Base-by-base conservation (phyloP, 228 moss, liverwort and hornwort species). In the Sphagnum magellanicum region DNA sequence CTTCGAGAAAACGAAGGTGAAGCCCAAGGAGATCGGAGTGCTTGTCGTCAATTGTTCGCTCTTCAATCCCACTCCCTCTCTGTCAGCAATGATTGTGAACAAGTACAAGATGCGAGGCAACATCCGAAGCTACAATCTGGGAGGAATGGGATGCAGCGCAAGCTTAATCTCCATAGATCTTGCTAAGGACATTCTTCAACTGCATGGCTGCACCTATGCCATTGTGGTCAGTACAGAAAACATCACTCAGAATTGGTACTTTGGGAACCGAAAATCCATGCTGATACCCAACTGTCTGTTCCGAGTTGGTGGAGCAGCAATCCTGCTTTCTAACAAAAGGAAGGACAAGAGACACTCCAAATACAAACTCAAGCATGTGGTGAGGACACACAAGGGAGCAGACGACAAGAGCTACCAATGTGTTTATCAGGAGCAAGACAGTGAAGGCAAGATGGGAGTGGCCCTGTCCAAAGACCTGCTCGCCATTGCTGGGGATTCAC, bases 121-220 rank as follows among this genome's bases (percentile, higher is more conserved):
- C 48, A 8, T 69, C 48, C 57, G 50, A 15, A 69, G 48, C 59
- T 59, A 50, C 69, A 69, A 69, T 6, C 16, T 69, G 49, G 69
- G 69, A 49, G 69, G 69, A 5, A 69, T 69, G 69, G 69, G 69
- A 5, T 77, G 77, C 69, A 77, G 77, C 14, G 77, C 77, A 4
- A 51, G 71, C 7, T 68, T 77, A 2, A 60, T 69, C 53, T 48
- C 69, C 59, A 50, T 69, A 13, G 69, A 69, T 50, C 69, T 69
- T 16, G 69, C 69, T 48, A 50, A 51, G 14, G 69, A 60, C 17
- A 49, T 69, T 47, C 47, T 69, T 32, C 59, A 69, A 51, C 59
- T 69, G 49, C 60, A 69, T 9, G 59, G 69, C 14, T 59, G 13
- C 59, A 50, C 69, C 7, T 69, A 69, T 16, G 69, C 69, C 14